Conservation (phyloP, 768 basidiomycete species). For the Saitozyma podzolica region DNA sequence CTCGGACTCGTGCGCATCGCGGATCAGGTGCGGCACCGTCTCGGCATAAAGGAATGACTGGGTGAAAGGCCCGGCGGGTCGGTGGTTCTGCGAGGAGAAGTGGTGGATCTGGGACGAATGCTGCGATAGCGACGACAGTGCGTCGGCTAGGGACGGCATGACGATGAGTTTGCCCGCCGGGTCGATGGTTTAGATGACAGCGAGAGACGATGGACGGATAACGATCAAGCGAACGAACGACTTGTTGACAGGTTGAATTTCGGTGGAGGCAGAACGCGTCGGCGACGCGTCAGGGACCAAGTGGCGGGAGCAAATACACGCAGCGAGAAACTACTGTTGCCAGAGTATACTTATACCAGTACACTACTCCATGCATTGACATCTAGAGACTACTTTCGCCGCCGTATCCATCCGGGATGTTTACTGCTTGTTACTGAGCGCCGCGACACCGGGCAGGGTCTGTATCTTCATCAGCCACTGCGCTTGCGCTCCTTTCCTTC, state of each 20-base stretch:
- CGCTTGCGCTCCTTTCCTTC: no score
- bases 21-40: constrained; percentile 33
- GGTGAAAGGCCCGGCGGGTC: constrained; percentile 32
- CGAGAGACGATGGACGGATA: not conserved
- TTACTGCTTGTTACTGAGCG: constrained; percentile 74
- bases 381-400: not conserved
- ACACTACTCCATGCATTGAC: not conserved
- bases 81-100: constrained; percentile 24
- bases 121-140: constrained; percentile 22
- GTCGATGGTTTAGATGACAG: not conserved
- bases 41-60: constrained; percentile 30
- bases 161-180: not conserved
- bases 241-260: constrained; percentile 1
- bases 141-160: constrained; percentile 41
- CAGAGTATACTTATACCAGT: not conserved
- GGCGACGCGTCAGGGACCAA: constrained; percentile 6
- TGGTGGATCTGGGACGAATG: constrained; percentile 31
- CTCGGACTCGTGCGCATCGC: constrained; percentile 46
- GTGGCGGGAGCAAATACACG: not conserved
- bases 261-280: not conserved
- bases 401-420: not conserved
- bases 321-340: not conserved
- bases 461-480: constrained; percentile 39
- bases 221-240: not conserved
- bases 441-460: constrained; percentile 88